Evolutionary conservation across 192 early-diverging fungal species (phyloP).

Genomic region (Coemansia sp.): DNA sequence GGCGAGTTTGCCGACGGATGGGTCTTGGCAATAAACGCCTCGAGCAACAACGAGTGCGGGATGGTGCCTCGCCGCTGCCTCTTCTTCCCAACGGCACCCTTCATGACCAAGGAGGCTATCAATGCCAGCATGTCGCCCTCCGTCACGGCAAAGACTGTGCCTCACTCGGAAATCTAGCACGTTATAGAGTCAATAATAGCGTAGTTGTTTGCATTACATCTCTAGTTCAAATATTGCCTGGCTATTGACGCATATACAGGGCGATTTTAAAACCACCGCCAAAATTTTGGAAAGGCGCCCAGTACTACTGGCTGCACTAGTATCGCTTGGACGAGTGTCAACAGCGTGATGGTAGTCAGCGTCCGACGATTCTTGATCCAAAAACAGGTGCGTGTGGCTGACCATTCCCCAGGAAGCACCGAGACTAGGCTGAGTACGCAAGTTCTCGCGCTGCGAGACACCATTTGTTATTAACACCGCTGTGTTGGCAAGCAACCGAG

Average conservation of each 20-base stretch:
- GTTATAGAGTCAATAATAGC: neutral
- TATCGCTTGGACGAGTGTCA: neutral
- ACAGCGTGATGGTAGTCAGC: neutral
- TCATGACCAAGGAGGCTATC: conserved; percentile 37
- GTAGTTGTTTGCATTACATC: neutral
- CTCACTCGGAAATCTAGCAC: neutral
- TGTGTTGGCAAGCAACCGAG: neutral
- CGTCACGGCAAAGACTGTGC: neutral
- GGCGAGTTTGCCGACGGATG: conserved; percentile 58
- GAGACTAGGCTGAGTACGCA: conserved; percentile 35
- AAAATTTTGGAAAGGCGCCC: neutral
- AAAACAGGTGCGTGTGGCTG: conserved; percentile 38
- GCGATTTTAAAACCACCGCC: conserved; percentile 31
- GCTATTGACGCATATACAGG: conserved; percentile 10
- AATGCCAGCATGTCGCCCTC: conserved; percentile 5
- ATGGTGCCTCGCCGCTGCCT: conserved; percentile 55
- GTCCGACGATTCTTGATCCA: conserved; percentile 2
- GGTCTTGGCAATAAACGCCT: conserved; percentile 43
- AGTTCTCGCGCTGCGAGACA: conserved; percentile 33
- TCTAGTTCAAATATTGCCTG: conserved; percentile 11
- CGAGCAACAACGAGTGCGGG: conserved; percentile 39
- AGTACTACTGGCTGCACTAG: neutral
- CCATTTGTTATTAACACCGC: conserved; percentile 45
- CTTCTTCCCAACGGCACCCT: conserved; percentile 46
- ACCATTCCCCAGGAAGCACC: conserved; percentile 37